These are phyloP conservation scores for Erysimum cheiranthoides DNA, from an alignment of 345 rosid species.

Conservation along the genomic window DNA sequence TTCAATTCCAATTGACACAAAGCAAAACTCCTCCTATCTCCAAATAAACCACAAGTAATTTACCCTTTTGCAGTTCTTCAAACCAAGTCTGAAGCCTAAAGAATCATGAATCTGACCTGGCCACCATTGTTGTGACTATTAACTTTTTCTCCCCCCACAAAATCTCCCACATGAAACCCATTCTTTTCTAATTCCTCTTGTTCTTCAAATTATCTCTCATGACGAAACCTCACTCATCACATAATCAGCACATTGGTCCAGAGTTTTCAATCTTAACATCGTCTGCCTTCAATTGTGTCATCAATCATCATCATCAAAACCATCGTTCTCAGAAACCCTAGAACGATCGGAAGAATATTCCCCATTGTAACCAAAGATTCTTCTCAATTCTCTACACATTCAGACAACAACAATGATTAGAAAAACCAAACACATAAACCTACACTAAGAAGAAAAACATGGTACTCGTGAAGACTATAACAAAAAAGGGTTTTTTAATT, in stretches of 20 bases:
- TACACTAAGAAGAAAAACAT: neutral
- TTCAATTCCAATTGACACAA: conserved; percentile 83
- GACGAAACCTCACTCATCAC: conserved; percentile 70
- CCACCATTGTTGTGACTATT: conserved; percentile 91
- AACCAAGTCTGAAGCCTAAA: conserved; percentile 64
- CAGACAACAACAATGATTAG: neutral
- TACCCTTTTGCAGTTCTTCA: conserved; percentile 56
- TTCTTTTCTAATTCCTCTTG: conserved; percentile 43
- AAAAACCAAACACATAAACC: conserved; percentile 3
- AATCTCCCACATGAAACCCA: conserved; percentile 70
- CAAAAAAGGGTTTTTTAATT: neutral
- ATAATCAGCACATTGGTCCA: conserved; percentile 54
- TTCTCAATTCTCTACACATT: conserved; percentile 8
- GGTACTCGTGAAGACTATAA: neutral
- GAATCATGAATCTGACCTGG: conserved; percentile 82
- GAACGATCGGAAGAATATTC: conserved; percentile 20
- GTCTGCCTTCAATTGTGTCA: neutral
- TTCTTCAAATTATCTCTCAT: conserved; percentile 36
- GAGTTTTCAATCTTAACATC: conserved; percentile 22
- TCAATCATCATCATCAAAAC: neutral
- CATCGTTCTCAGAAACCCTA: conserved; percentile 52
- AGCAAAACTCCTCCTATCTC: conserved; percentile 67
- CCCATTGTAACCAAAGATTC: conserved; percentile 14
- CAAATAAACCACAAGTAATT: conserved; percentile 73
- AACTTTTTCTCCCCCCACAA: conserved; percentile 75